These are phyloP conservation scores for Colletotrichum sp. DNA, from an alignment of 2,329 filamentous ascomycete genomes.

Conservation along the genomic window DNA sequence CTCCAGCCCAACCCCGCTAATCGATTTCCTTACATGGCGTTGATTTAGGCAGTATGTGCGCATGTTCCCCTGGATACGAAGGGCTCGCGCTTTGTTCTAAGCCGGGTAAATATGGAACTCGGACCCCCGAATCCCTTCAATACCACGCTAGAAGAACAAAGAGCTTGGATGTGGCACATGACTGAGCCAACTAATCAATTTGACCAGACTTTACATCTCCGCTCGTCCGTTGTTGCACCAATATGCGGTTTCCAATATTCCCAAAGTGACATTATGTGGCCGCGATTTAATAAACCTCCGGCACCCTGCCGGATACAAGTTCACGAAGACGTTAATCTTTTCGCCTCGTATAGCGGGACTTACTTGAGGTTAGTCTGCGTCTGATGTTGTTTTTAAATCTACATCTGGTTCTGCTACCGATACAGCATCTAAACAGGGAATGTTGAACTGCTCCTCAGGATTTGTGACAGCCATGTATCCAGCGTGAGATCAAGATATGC, in stretches of 20 bases:
- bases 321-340: background rate
- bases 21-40: background rate
- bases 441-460: no score
- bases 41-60: background rate
- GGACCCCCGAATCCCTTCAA: background rate
- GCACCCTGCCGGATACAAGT: background rate
- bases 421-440: no score
- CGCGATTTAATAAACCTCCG: background rate
- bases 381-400: background rate
- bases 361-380: accelerated
- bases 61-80: background rate
- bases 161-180: background rate
- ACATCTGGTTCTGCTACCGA: no score
- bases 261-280: background rate
- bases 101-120: background rate
- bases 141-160: background rate
- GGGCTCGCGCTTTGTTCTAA: background rate
- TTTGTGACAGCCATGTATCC: no score
- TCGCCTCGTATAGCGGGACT: background rate
- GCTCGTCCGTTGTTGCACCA: background rate
- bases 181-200: background rate
- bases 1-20: background rate
- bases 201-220: background rate
- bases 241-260: background rate
- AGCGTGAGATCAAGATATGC: no score